Evolutionary conservation across 129 eudicot genomes (phyloP).

Genomic region (Ambrosia artemisiifolia): DNA sequence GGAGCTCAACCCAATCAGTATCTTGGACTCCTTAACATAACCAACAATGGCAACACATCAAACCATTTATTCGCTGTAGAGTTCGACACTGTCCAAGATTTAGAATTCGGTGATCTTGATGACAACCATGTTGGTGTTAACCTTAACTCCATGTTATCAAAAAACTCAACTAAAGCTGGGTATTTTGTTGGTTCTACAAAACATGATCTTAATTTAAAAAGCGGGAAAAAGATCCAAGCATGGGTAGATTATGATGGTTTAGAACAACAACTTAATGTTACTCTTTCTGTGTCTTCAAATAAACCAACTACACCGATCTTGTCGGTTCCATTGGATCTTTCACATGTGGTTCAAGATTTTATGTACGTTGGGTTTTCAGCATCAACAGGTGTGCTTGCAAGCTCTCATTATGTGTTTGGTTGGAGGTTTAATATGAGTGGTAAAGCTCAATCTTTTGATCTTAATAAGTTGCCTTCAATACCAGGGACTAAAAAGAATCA

Average conservation of each 20-base stretch:
- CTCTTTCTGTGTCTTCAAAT: constrained; percentile 43
- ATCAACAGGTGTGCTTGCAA: constrained; percentile 81
- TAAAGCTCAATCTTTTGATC: constrained; percentile 51
- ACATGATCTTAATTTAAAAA: constrained; percentile 44
- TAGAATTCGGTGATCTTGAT: constrained; percentile 55
- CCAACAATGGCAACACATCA: constrained; percentile 51
- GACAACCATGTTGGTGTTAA: constrained; percentile 77
- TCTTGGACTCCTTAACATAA: constrained; percentile 62
- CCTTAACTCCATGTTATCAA: constrained; percentile 52
- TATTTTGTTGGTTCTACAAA: constrained; percentile 38
- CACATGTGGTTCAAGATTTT: constrained; percentile 40
- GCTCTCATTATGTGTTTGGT: constrained; percentile 71
- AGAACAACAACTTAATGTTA: constrained; percentile 40
- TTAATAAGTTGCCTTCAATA: constrained; percentile 47
- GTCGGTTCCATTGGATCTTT: constrained; percentile 52
- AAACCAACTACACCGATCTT: constrained; percentile 54
- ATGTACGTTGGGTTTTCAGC: constrained; percentile 83
- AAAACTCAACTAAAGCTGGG: constrained; percentile 50
- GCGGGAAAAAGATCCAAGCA: constrained; percentile 54
- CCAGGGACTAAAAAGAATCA: constrained; percentile 44
- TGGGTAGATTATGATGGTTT: constrained; percentile 80
- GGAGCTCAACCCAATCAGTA: constrained; percentile 72
- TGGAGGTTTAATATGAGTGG: constrained; percentile 77
- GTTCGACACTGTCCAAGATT: constrained; percentile 69
- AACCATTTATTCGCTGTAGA: constrained; percentile 81